Percentiles rank a stretch among this genome's conserved stretches.
These are phyloP conservation scores for Lactuca sativa DNA, from an alignment of 129 eudicot species.

Conservation along the genomic window DNA sequence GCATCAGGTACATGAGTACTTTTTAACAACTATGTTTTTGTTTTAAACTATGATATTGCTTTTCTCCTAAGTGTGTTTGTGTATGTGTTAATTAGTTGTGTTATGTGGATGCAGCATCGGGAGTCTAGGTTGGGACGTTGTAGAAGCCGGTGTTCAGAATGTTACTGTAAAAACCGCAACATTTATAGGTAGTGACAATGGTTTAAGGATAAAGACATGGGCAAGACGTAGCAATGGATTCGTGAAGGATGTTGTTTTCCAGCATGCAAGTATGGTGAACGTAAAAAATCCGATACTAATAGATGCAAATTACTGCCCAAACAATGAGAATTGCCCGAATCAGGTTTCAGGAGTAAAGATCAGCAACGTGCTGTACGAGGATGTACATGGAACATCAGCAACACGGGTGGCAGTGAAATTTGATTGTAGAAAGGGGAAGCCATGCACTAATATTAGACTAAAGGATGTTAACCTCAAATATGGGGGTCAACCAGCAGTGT, in stretches of 20 bases:
- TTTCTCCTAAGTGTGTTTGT: too few species aligned
- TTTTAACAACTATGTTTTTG: not conserved
- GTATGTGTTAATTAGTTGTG: not conserved
- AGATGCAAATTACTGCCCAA: not conserved
- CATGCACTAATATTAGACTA: not conserved
- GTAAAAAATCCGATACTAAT: not conserved
- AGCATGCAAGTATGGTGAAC: not conserved
- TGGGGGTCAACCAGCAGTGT: not conserved
- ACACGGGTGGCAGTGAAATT: not conserved
- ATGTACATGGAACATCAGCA: not conserved
- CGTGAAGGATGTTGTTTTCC: not conserved
- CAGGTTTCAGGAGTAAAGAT: conserved; percentile 8
- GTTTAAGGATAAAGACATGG: conserved; percentile 3
- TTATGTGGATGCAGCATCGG: not conserved
- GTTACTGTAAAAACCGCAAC: not conserved
- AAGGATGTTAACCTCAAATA: not conserved
- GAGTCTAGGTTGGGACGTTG: not conserved
- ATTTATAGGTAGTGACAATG: not conserved
- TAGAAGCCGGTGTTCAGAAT: not conserved
- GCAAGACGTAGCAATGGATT: conserved; percentile 4
- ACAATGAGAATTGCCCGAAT: not conserved
- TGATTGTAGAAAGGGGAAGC: not conserved
- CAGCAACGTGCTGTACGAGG: not conserved
- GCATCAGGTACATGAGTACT: not conserved
- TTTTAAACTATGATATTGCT: too few species aligned